Evolutionary conservation across 352 stramenopile species (phyloP).

Genomic region (Globisporangium irregulare): DNA sequence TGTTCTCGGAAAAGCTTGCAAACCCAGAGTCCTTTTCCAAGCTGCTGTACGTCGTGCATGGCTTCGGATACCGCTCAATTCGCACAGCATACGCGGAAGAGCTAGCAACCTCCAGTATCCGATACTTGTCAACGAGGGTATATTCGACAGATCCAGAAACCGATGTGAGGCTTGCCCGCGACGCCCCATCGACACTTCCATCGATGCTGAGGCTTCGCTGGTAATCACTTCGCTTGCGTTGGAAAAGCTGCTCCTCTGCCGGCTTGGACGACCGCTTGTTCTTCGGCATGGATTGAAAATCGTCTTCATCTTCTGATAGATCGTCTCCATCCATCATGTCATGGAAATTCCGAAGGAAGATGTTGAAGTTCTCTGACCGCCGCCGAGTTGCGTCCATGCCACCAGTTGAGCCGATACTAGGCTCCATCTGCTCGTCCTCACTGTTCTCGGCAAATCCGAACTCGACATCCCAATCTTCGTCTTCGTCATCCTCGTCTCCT

Average conservation of each 20-base stretch:
- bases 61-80: conserved; percentile 80
- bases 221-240: conserved; percentile 38
- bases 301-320: conserved; percentile 49
- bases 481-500: conserved; percentile 24
- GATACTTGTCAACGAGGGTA: conserved; percentile 64
- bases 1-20: conserved; percentile 62
- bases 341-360: conserved; percentile 75
- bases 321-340: conserved; percentile 76
- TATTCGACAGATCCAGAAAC: conserved; percentile 53
- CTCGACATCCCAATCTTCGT: conserved; percentile 79
- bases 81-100: conserved; percentile 73
- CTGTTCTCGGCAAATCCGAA: conserved; percentile 56
- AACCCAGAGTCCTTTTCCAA: conserved; percentile 55
- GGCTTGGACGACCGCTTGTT: conserved; percentile 21
- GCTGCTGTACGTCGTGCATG: conserved; percentile 62
- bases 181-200: conserved; percentile 19
- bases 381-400: conserved; percentile 58
- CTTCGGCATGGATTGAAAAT: conserved; percentile 18
- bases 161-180: conserved; percentile 55
- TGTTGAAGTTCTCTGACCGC: conserved; percentile 78
- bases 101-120: conserved; percentile 62
- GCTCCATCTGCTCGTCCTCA: conserved; percentile 36
- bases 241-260: conserved; percentile 66
- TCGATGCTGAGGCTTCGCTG: conserved; percentile 45
- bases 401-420: conserved; percentile 26